Conservation (phyloP, 73 alveolate species). For the Paramecium sonneborni region DNA sequence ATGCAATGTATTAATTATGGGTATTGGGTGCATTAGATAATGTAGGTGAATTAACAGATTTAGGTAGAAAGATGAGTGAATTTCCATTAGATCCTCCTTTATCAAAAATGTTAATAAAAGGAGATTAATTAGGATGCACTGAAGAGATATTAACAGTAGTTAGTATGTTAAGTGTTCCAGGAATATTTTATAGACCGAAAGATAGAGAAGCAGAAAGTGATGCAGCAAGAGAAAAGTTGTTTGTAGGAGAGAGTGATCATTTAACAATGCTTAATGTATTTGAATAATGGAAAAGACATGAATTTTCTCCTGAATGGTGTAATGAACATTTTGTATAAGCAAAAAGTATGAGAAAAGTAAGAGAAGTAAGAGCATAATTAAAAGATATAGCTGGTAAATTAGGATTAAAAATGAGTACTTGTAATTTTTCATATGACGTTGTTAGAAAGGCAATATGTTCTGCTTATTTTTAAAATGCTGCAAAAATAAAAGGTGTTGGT, state of each 20-base stretch:
- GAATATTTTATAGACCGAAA: slow-evolving; percentile 99
- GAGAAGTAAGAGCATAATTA: slow-evolving; percentile 92
- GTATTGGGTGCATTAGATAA: slow-evolving; percentile 99
- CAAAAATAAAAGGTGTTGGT: slow-evolving; percentile 97
- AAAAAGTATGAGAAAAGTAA: slow-evolving; percentile 94
- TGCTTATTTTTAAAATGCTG: slow-evolving; percentile 99
- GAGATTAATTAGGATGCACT: slow-evolving; percentile 86
- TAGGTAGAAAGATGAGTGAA: slow-evolving; percentile 99
- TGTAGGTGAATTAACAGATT: slow-evolving; percentile 96
- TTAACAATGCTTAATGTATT: slow-evolving; percentile 97
- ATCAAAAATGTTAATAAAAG: slow-evolving; percentile 97
- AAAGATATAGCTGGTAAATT: slow-evolving; percentile 91
- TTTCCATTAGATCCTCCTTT: slow-evolving; percentile 99
- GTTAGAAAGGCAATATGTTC: slow-evolving; percentile 99
- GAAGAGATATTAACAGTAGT: slow-evolving; percentile 98
- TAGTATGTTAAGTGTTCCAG: slow-evolving; percentile 98
- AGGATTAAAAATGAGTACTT: slow-evolving; percentile 81
- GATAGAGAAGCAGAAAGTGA: slow-evolving; percentile 98
- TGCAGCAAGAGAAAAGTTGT: slow-evolving; percentile 99
- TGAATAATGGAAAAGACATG: slow-evolving; percentile 97
- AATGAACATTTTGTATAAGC: slow-evolving; percentile 96
- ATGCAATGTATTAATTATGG: slow-evolving; percentile 99
- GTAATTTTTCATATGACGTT: slow-evolving; percentile 97
- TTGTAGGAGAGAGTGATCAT: slow-evolving; percentile 99
- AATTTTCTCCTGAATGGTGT: slow-evolving; percentile 96